Conservation (phyloP, 2,329 filamentous ascomycete species). For the Clarireedia homoeocarpa region DNA sequence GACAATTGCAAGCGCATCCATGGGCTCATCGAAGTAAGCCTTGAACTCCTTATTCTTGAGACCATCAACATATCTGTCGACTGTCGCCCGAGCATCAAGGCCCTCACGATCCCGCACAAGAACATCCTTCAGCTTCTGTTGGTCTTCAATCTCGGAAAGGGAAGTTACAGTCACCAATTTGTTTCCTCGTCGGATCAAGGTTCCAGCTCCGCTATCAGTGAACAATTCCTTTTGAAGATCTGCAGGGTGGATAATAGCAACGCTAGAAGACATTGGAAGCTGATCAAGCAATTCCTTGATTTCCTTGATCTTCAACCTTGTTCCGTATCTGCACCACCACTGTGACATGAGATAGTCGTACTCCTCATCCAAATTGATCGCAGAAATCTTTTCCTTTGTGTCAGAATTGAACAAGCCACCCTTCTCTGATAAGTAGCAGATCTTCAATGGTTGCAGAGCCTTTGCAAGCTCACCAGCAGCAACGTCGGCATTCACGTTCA, state of each 20-base stretch:
- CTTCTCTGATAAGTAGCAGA: slow-evolving; percentile 98
- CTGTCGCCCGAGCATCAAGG: slow-evolving; percentile 72
- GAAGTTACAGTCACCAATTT: slow-evolving; percentile 71
- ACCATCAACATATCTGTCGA: slow-evolving; percentile 78
- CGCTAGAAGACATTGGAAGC: slow-evolving; percentile 83
- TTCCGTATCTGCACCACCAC: slow-evolving; percentile 92
- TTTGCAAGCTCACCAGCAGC: slow-evolving; percentile 89
- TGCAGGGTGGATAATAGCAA: slow-evolving; percentile 94
- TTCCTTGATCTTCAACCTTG: slow-evolving; percentile 93
- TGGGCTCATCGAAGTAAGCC: slow-evolving; percentile 87
- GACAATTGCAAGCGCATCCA: slow-evolving; percentile 88
- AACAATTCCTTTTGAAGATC: slow-evolving; percentile 96
- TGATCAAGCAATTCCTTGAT: slow-evolving; percentile 89
- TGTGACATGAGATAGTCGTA: slow-evolving; percentile 89
- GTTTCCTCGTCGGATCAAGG: slow-evolving; percentile 83
- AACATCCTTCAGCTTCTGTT: slow-evolving; percentile 71
- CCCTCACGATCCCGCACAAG: slow-evolving; percentile 76
- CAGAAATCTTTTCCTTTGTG: slow-evolving; percentile 89
- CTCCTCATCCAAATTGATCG: slow-evolving; percentile 95
- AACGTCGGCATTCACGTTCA: slow-evolving; percentile 97
- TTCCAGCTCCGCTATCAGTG: slow-evolving; percentile 91
- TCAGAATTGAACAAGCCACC: slow-evolving; percentile 91
- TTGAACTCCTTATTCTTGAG: slow-evolving; percentile 74
- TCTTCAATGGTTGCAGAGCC: slow-evolving; percentile 86
- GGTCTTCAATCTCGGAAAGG: slow-evolving; percentile 66